Conservation (phyloP, 345 rosid genomes). For the Sonneratia caseolaris region DNA sequence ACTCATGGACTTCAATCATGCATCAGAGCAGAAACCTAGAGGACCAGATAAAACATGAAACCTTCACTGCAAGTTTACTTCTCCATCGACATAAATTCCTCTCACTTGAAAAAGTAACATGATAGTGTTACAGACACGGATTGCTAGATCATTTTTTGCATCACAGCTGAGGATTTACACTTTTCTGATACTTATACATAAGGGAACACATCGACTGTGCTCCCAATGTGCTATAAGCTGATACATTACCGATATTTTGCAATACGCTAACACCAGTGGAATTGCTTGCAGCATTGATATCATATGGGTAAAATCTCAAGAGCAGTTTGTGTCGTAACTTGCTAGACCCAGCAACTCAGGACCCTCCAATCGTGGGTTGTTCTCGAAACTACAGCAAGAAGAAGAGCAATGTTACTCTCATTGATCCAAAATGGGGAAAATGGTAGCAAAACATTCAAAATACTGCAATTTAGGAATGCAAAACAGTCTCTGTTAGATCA, state of each 20-base stretch:
- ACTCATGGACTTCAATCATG: too few species aligned
- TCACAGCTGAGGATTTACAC: conserved; percentile 2
- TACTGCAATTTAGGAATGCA: too few species aligned
- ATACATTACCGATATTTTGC: conserved; percentile 11
- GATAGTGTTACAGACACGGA: neutral
- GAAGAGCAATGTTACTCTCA: neutral
- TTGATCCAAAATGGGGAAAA: neutral
- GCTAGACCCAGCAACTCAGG: conserved; percentile 89
- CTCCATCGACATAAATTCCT: neutral
- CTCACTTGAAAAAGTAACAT: neutral
- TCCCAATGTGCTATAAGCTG: conserved; percentile 9
- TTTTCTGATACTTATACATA: neutral
- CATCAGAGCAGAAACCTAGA: neutral
- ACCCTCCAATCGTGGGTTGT: conserved; percentile 83
- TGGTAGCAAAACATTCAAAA: too few species aligned
- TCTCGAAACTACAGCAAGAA: conserved; percentile 53
- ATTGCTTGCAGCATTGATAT: neutral
- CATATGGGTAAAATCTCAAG: conserved; percentile 20
- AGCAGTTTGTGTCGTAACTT: conserved; percentile 79
- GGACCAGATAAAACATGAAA: neutral
- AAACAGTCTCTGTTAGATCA: too few species aligned
- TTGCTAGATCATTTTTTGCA: neutral
- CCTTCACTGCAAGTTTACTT: conserved; percentile 1
- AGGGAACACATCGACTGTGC: neutral
- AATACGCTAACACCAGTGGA: conserved; percentile 7